These are phyloP conservation scores for Antarctomyces pellizariae DNA, from an alignment of 495 filamentous ascomycete species.

Conservation along the genomic window DNA sequence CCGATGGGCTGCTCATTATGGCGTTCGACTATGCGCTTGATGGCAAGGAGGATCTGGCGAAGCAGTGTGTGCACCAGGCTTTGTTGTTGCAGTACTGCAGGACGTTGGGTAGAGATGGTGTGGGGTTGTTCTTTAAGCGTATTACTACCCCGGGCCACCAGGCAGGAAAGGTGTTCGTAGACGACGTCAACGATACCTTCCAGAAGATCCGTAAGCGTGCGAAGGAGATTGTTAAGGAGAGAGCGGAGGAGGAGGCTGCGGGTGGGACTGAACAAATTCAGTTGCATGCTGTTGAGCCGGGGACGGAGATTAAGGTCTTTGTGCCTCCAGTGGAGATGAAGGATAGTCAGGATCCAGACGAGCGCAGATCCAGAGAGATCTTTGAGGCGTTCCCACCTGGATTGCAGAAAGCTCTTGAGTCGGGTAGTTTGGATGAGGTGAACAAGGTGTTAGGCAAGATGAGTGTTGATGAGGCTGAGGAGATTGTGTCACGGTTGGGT, in stretches of 20 bases:
- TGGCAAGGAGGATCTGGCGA: constrained; percentile 48
- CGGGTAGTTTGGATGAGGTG: constrained; percentile 72
- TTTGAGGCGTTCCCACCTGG: constrained; percentile 69
- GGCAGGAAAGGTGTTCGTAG: constrained; percentile 73
- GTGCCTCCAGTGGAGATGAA: constrained; percentile 41
- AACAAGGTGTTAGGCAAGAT: constrained; percentile 90
- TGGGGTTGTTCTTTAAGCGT: constrained; percentile 84
- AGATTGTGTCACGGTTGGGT: constrained; percentile 61
- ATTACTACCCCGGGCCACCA: constrained; percentile 83
- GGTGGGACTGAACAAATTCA: constrained; percentile 90
- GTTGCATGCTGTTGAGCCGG: constrained; percentile 84
- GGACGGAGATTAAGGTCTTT: constrained; percentile 75
- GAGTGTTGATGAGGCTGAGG: constrained; percentile 82
- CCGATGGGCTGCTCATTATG: constrained; percentile 72
- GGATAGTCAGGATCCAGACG: constrained; percentile 38
- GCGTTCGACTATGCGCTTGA: constrained; percentile 72
- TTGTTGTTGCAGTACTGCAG: constrained; percentile 87
- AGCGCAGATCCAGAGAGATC: constrained; percentile 41
- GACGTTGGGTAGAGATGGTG: constrained; percentile 66
- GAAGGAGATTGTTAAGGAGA: constrained; percentile 45
- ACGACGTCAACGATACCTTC: constrained; percentile 81
- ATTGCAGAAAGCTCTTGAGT: constrained; percentile 58
- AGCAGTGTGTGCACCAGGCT: constrained; percentile 84
- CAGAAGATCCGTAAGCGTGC: constrained; percentile 52
- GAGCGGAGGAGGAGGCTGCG: constrained; percentile 31